phyloP scores from a whole-genome alignment of 1,284 basidiomycete genomes.

The Tilletiopsis washingtonensis region DNA sequence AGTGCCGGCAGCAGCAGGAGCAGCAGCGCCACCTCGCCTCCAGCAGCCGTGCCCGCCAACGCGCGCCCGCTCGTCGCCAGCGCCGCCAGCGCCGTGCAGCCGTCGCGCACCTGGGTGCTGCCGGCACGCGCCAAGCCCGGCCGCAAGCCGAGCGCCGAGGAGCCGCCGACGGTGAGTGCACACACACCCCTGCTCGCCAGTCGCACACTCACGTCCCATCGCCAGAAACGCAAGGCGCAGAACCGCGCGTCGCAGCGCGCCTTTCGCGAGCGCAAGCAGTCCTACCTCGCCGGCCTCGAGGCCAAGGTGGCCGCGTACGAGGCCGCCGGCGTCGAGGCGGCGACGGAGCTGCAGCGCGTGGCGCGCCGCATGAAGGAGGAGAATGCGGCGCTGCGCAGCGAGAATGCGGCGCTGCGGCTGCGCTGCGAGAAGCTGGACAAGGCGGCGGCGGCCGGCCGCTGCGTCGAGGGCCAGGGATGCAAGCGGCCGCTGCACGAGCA shows the following conservation, averaged over 20 bases:
- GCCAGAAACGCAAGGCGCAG: conserved; percentile 41
- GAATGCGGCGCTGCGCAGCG: conserved; percentile 1
- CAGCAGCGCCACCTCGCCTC: neutral
- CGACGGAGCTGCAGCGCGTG: conserved; percentile 38
- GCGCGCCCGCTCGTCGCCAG: too few species aligned
- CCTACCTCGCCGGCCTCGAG: conserved; percentile 31
- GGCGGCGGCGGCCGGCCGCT: neutral
- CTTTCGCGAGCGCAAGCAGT: conserved; percentile 38
- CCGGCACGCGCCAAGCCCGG: conserved; percentile 44
- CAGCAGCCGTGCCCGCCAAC: neutral
- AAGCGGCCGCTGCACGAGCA: neutral
- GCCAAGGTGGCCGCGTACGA: conserved; percentile 42
- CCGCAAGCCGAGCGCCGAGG: conserved; percentile 41
- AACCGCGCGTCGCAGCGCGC: conserved; percentile 40
- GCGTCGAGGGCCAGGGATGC: neutral
- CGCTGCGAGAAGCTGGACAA: conserved; percentile 3
- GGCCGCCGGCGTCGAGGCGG: conserved; percentile 29
- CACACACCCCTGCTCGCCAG: neutral
- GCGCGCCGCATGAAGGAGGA: conserved; percentile 14
- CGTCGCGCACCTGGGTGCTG: conserved; percentile 42
- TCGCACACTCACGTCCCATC: neutral
- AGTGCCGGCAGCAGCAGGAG: too few species aligned
- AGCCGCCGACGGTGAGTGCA: conserved; percentile 29
- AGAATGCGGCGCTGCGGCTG: neutral
- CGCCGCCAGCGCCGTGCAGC: conserved; percentile 25